Evolutionary conservation across 768 basidiomycete genomes (phyloP).

Genomic region (Megacollybia marginata): DNA sequence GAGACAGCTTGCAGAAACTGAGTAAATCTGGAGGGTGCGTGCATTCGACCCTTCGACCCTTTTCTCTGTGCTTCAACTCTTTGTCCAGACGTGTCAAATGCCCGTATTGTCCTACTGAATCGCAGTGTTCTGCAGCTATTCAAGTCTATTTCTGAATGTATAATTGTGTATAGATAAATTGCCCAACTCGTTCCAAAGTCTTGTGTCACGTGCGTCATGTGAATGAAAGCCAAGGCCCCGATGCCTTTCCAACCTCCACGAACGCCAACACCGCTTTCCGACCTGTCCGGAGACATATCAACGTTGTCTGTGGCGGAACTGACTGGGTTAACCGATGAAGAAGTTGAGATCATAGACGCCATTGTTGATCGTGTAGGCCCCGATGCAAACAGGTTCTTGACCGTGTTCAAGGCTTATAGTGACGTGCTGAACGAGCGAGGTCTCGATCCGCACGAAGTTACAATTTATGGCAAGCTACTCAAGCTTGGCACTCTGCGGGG

Average conservation of each 20-base stretch:
- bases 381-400: conserved; percentile 67
- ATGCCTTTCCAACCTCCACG: conserved; percentile 38
- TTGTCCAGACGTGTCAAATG: conserved; percentile 80
- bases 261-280: conserved; percentile 35
- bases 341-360: conserved; percentile 68
- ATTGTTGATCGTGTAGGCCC: conserved; percentile 65
- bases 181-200: too few species aligned
- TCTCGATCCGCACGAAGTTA: conserved; percentile 72
- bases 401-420: conserved; percentile 82
- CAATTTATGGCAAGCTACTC: conserved; percentile 75
- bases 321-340: conserved; percentile 39
- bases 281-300: conserved; percentile 27
- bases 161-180: too few species aligned
- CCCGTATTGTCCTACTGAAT: conserved; percentile 91
- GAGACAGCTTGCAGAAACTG: conserved; percentile 85
- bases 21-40: conserved; percentile 72
- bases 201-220: too few species aligned
- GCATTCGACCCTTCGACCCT: conserved; percentile 1
- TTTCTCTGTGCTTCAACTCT: conserved; percentile 6
- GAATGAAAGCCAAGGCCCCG: conserved; percentile 19
- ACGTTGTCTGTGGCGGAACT: conserved; percentile 37
- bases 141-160: conserved; percentile 54
- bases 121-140: conserved; percentile 44
- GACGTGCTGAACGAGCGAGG: conserved; percentile 68
- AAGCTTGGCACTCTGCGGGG: conserved; percentile 81